Evolutionary conservation across 495 filamentous ascomycete genomes (phyloP).

Genomic region (Staphylotrichum tortipilum): DNA sequence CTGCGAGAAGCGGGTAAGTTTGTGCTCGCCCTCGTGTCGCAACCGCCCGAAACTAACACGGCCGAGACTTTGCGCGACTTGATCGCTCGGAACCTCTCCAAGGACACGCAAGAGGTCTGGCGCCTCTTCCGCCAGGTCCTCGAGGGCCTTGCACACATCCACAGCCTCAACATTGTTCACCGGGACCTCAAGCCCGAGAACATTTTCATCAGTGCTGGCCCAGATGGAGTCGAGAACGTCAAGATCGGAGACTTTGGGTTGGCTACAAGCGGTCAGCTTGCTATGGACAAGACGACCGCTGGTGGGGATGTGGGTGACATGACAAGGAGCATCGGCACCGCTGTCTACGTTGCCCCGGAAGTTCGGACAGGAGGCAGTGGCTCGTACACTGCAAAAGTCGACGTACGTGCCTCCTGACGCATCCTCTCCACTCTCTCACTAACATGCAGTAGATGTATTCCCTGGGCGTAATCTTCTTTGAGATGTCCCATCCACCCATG

Average conservation of each 20-base stretch:
- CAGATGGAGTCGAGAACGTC: slow-evolving; percentile 73
- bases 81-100: slow-evolving; percentile 65
- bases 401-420: slow-evolving; percentile 64
- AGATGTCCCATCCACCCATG: slow-evolving; percentile 81
- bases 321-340: slow-evolving; percentile 88
- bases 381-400: slow-evolving; percentile 85
- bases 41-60: neutral
- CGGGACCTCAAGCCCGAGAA: slow-evolving; percentile 98
- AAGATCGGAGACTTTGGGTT: slow-evolving; percentile 96
- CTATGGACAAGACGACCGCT: slow-evolving; percentile 54
- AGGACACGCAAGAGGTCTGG: slow-evolving; percentile 72
- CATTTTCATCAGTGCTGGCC: slow-evolving; percentile 62
- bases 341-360: slow-evolving; percentile 91
- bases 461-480: slow-evolving; percentile 93
- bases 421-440: no score
- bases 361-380: slow-evolving; percentile 62
- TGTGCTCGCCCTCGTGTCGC: neutral
- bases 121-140: slow-evolving; percentile 84
- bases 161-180: slow-evolving; percentile 86
- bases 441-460: slow-evolving; percentile 72
- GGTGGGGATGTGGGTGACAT: slow-evolving; percentile 43
- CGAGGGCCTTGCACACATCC: slow-evolving; percentile 85
- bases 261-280: slow-evolving; percentile 76
- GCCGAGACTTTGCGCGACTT: slow-evolving; percentile 75
- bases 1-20: slow-evolving; percentile 76